Conservation (phyloP, 495 filamentous ascomycete genomes). For the Hypoxylon subgilvum region DNA sequence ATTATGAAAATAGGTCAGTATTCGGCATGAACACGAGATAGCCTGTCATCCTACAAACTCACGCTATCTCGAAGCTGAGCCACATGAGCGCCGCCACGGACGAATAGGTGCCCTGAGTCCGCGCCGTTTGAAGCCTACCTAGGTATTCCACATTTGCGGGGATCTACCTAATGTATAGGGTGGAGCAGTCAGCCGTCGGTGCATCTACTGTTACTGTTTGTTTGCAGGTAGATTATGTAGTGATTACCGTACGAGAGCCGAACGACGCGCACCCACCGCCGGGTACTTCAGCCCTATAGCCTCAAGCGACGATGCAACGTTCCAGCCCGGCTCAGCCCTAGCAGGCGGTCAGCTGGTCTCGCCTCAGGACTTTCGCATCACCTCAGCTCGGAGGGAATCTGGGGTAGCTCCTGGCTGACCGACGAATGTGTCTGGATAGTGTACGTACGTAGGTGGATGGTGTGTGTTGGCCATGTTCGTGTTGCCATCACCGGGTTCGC, state of each 20-base stretch:
- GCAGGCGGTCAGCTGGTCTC: slow-evolving; percentile 12
- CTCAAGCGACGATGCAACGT: slow-evolving; percentile 36
- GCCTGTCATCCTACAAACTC: not conserved
- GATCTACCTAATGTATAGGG: slow-evolving; percentile 1
- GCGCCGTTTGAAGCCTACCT: not conserved
- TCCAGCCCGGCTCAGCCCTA: slow-evolving; percentile 11
- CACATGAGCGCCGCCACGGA: not conserved
- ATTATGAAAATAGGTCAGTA: slow-evolving; percentile 7
- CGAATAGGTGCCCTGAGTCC: not conserved
- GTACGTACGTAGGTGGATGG: slow-evolving; percentile 4
- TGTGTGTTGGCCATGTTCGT: not conserved
- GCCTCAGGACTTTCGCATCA: not conserved
- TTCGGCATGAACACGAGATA: not conserved
- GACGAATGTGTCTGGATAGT: not conserved
- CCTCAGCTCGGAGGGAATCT: not conserved
- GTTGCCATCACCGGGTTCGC: not conserved
- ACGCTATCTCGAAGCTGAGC: slow-evolving; percentile 16
- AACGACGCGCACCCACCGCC: not conserved
- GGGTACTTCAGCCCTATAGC: slow-evolving; percentile 26
- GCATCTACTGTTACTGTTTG: too few relatives aligned
- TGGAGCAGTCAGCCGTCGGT: not conserved
- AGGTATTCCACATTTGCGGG: not conserved
- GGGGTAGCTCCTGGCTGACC: slow-evolving; percentile 3
- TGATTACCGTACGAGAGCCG: slow-evolving; percentile 7
- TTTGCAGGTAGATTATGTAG: too few relatives aligned